Evolutionary conservation across 108 stramenopile species (phyloP).

Genomic region (Skeletonema grethae): DNA sequence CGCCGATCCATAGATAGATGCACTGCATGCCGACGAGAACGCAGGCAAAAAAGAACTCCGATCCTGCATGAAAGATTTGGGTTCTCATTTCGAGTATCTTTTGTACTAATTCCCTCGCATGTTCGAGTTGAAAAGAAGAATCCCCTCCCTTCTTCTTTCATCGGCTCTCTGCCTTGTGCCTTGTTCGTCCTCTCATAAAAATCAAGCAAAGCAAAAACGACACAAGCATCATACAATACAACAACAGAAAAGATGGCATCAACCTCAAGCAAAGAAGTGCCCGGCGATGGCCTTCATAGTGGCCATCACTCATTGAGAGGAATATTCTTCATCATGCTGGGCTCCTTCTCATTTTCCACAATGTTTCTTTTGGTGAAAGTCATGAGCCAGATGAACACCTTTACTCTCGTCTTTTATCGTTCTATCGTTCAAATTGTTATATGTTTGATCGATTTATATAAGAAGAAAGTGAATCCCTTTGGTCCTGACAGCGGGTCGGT

Average conservation of each 20-base stretch:
- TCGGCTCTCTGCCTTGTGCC: no score
- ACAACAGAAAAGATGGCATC: neutral
- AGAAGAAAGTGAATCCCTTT: constrained; percentile 10
- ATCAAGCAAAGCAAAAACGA: no score
- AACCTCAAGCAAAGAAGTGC: neutral
- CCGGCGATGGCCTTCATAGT: neutral
- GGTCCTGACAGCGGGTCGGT: constrained; percentile 6
- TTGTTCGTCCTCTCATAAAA: no score
- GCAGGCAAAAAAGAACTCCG: no score
- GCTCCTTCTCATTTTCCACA: constrained; percentile 39
- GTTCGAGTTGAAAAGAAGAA: no score
- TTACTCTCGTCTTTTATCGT: constrained; percentile 44
- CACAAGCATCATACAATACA: no score
- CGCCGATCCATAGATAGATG: no score
- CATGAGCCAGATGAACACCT: constrained; percentile 32
- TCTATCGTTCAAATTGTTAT: constrained; percentile 38
- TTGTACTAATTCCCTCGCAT: no score
- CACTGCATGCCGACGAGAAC: neutral
- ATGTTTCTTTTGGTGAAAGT: constrained; percentile 48
- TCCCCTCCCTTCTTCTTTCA: no score
- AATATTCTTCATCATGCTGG: constrained; percentile 30
- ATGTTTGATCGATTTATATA: constrained; percentile 20
- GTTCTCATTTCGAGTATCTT: no score
- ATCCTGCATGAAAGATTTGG: neutral
- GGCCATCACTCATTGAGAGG: constrained; percentile 16